Evolutionary conservation across 495 filamentous ascomycete genomes (phyloP), one percentile per base, ranked within the genome.

Genomic region (Terfezia boudieri): DNA sequence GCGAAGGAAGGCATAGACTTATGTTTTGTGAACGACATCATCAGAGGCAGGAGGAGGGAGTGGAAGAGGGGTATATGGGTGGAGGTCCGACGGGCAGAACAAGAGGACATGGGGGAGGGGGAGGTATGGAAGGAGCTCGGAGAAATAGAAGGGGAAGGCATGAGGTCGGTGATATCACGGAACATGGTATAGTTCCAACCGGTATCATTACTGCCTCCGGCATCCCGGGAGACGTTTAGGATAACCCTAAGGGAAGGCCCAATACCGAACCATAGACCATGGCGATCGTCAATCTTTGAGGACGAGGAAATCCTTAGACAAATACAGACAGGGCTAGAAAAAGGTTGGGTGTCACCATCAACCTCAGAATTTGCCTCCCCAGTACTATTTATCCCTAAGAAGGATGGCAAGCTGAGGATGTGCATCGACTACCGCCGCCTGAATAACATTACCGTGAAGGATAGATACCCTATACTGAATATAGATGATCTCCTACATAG

Each of bases 351-450:
- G 10, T 11, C 35, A n/a, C 2, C 16, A 32, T 9, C 12, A n/a
- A 32, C 9, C 1, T 54, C 65, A 1, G 57, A 54, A 0, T 61
- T 50, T 6, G 60, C 58, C 0, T 61, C 64, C 0, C 67, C 60
- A 11, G 60, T 75, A 11, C 50, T 74, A 0, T 68, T 74, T 38
- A 62, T 59, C 0, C n/a, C 32, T 2, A 75, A 73, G 52, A 53
- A 51, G 0, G 60, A 63, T 22, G 65, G 67, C 4, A 56, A 56
- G 0, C 37, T 74, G 0, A 52, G 64, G 0, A 58, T 79, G 46
- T 76, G 66, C 63, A 58, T 75, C 0, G 65, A 77, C 50, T 77
- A 72, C 52, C n/a, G n/a, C n/a, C n/a, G n/a, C n/a, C n/a, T n/a
- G n/a, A n/a, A n/a, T n/a, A n/a, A n/a, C n/a, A n/a, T n/a, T n/a